Percentiles rank a stretch among this genome's conserved stretches.
These are phyloP conservation scores for Flueggea neowawraea DNA, from an alignment of 441 rosid genomes.

Conservation along the genomic window DNA sequence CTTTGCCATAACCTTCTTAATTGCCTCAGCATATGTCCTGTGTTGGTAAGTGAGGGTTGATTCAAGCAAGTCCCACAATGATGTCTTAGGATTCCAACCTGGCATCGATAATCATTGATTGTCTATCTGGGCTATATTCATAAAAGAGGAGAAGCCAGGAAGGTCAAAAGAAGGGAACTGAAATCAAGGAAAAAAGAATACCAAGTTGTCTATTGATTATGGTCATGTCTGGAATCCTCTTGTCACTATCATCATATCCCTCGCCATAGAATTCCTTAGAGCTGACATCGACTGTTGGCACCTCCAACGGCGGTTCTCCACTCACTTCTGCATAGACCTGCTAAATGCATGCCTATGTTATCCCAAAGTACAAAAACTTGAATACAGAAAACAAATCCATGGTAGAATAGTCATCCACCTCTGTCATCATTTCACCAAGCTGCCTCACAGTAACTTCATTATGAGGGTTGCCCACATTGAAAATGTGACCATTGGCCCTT, in stretches of 20 bases:
- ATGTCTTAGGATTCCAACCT: slow-evolving; percentile 99
- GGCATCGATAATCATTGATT: slow-evolving; percentile 6
- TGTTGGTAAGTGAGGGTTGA: slow-evolving; percentile 98
- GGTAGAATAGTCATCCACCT: slow-evolving; percentile 37
- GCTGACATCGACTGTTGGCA: slow-evolving; percentile 88
- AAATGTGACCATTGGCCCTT: slow-evolving; percentile 93
- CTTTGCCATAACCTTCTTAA: slow-evolving; percentile 73
- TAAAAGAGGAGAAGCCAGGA: neutral
- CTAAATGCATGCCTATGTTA: neutral
- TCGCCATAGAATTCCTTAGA: slow-evolving; percentile 97
- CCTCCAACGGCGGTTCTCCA: slow-evolving; percentile 66
- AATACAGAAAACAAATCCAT: neutral
- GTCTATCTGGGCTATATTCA: slow-evolving; percentile 9
- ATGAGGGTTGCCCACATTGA: slow-evolving; percentile 97
- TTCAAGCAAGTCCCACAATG: slow-evolving; percentile 96
- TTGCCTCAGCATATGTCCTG: slow-evolving; percentile 94
- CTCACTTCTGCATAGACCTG: slow-evolving; percentile 88
- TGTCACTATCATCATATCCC: slow-evolving; percentile 98
- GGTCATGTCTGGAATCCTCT: slow-evolving; percentile 99
- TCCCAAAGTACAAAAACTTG: neutral
- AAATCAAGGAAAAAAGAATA: slow-evolving; percentile 21
- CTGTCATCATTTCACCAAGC: slow-evolving; percentile 99
- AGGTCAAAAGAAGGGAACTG: neutral
- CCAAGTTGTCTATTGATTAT: slow-evolving; percentile 91
- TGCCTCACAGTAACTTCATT: slow-evolving; percentile 97